Conservation (phyloP, 306 rosid species). For the Quercus parvula region DNA sequence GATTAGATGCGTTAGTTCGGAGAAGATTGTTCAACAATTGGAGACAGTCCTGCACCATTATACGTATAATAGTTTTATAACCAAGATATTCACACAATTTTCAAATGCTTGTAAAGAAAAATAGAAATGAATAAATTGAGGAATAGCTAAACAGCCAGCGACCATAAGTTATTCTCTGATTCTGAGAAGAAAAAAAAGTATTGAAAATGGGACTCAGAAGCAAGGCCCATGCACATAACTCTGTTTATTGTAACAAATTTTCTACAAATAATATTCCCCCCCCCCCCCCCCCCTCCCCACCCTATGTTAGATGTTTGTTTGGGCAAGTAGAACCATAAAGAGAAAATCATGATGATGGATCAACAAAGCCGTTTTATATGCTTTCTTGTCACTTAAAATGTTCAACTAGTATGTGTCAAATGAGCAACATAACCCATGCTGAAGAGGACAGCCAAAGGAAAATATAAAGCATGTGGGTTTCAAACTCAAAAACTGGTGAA, state of each 20-base stretch:
- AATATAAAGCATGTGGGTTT: background rate
- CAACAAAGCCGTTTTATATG: background rate
- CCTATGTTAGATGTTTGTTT: background rate
- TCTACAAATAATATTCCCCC: background rate
- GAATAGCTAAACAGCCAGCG: background rate
- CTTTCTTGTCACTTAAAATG: background rate
- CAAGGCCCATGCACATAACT: background rate
- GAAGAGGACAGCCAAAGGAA: background rate
- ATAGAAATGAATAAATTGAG: background rate
- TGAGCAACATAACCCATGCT: background rate
- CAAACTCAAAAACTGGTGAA: background rate
- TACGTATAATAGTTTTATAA: slow-evolving; percentile 24
- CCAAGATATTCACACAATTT: slow-evolving; percentile 19
- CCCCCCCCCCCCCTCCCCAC: no score
- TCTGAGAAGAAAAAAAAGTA: background rate
- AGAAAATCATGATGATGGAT: background rate
- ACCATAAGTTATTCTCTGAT: background rate
- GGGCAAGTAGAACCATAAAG: background rate
- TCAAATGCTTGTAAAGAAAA: slow-evolving; percentile 3
- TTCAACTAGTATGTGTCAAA: background rate
- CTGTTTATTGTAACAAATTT: background rate
- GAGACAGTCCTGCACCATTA: slow-evolving; percentile 72
- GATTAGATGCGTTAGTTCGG: slow-evolving; percentile 73
- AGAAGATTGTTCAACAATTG: slow-evolving; percentile 86
- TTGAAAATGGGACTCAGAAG: background rate